Percentiles rank a stretch among this genome's conserved stretches.
phyloP scores from a whole-genome alignment of 2,329 filamentous ascomycete species.

The Dryadomyces quercus-mongolicae region DNA sequence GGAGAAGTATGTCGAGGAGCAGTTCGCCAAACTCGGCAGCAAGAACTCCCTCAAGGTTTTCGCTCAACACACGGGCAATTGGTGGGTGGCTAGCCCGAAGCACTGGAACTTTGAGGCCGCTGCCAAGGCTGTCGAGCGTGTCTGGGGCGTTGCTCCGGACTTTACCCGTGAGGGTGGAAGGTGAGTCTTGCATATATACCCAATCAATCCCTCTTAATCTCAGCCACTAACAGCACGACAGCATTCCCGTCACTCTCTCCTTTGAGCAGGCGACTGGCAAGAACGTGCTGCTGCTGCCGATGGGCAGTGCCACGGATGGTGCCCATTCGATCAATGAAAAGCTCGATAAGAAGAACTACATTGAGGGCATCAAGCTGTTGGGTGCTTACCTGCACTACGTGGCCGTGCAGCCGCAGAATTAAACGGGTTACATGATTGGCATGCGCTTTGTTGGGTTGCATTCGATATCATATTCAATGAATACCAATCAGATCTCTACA shows the following conservation, averaged over 20 bases:
- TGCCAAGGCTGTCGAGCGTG: constrained; percentile 87
- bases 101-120: constrained; percentile 98
- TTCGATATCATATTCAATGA: too few species aligned
- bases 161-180: constrained; percentile 92
- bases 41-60: constrained; percentile 83
- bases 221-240: constrained; percentile 20
- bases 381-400: constrained; percentile 95
- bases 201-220: too few species aligned
- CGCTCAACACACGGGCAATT: constrained; percentile 86
- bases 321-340: constrained; percentile 99
- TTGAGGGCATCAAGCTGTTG: constrained; percentile 91
- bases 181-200: constrained; percentile 25
- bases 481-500: too few species aligned
- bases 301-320: constrained; percentile 94
- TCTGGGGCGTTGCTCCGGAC: constrained; percentile 88
- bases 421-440: neutral
- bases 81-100: constrained; percentile 96
- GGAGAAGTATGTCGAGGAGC: constrained; percentile 68
- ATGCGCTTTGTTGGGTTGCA: neutral
- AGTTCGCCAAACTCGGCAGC: constrained; percentile 75
- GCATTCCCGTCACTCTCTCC: constrained; percentile 91
- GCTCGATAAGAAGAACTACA: constrained; percentile 93
- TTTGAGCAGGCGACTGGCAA: constrained; percentile 97
- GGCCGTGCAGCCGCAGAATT: constrained; percentile 62
- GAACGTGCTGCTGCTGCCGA: constrained; percentile 89